Evolutionary conservation across 2,329 filamentous ascomycete species (phyloP), one percentile per base, ranked within the genome.

Genomic region (Blumeria hordei): DNA sequence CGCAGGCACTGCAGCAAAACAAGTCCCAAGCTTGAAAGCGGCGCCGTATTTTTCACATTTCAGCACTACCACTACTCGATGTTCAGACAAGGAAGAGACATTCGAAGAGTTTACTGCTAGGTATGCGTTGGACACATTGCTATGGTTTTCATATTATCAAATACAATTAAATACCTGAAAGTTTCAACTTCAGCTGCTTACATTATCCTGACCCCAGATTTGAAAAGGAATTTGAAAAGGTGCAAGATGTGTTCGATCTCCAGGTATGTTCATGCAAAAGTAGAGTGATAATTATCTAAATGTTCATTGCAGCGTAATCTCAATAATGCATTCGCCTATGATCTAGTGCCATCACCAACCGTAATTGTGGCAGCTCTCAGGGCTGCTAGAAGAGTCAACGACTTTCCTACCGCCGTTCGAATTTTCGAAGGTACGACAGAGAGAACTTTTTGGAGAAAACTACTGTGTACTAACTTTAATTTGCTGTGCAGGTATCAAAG

Each of bases 251-350:
- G 68, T 98, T 98, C 71, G 92, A 98, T 81, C 87, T 98, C 68
- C 88, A 95, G 87, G 88, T 94, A 81, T 68, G 77, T 56, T 14
- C 12, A 34, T 5, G 6, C 21, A 28, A 2, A 28, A 28, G 21
- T 28, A 28, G 2, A 2, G 4, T 28, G 4, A 28, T 28, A 28
- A 2, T 28, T 28, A 28, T 28, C 21, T 28, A 28, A 28, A 28
- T 28, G 21, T 28, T 54, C 56, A 60, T 43, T 43, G 61, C 67
- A 88, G 78, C 85, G 88, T 71, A 94, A 94, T 76, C 77, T 94
- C 68, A 98, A 98, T 83, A 98, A 98, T 75, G 90, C 88, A 69
- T 98, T 98, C 74, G 92, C 92, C 68, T 98, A 98, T 82, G 92
- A 98, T 81, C 83, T 98, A 67, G 92, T 98, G 62, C 92, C 93